Evolutionary conservation across 257 asterid species (phyloP).

Genomic region (Anisodus acutangulus): DNA sequence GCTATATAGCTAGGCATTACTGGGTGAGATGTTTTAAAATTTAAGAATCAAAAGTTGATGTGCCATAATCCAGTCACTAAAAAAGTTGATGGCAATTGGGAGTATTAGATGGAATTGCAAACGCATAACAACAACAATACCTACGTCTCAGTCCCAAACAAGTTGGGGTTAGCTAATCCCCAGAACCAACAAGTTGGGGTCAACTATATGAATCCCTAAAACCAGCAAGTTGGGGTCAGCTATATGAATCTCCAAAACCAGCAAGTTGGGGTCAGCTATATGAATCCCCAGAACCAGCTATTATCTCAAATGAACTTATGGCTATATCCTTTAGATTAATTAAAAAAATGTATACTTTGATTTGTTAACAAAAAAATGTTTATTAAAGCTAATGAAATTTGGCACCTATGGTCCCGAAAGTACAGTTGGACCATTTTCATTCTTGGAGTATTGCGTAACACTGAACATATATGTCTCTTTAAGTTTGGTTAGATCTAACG

Average conservation of each 20-base stretch:
- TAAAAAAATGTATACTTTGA: neutral
- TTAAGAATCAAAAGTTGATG: constrained; percentile 2
- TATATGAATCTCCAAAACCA: too few species aligned
- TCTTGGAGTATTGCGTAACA: neutral
- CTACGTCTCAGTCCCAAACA: neutral
- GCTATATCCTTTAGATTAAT: neutral
- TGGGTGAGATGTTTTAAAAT: constrained; percentile 18
- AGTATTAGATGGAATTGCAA: neutral
- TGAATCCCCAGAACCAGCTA: too few species aligned
- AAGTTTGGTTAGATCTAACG: neutral
- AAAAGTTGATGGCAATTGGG: neutral
- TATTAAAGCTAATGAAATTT: neutral
- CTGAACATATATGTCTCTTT: neutral
- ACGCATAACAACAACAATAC: neutral
- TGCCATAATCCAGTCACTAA: neutral
- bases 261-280: neutral
- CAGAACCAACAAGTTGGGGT: neutral
- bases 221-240: too few species aligned
- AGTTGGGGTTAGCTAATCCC: neutral
- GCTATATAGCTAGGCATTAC: constrained; percentile 5
- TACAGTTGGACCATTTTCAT: neutral
- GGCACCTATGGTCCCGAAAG: neutral
- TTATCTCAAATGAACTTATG: too few species aligned
- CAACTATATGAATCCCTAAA: too few species aligned
- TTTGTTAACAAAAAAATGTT: neutral